These are phyloP conservation scores for Euphorbia celastroides DNA, from an alignment of 441 rosid species.

Conservation along the genomic window DNA sequence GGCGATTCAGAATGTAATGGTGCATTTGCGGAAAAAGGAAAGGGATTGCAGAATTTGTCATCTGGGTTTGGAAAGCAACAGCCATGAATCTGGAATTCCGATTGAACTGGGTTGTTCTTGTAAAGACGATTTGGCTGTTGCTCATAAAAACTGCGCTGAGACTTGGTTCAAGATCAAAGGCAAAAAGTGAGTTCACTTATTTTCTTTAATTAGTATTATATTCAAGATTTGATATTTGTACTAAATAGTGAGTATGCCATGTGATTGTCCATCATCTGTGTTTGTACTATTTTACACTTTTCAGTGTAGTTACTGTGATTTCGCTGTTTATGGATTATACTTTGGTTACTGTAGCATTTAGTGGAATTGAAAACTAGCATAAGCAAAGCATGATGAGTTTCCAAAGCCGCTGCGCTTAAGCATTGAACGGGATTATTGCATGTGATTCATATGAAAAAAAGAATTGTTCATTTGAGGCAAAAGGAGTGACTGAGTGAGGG, in stretches of 20 bases:
- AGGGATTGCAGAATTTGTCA: constrained; percentile 92
- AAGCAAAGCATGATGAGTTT: too few species aligned
- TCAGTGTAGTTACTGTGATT: constrained; percentile 7
- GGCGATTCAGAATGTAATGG: constrained; percentile 37
- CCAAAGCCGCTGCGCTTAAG: too few species aligned
- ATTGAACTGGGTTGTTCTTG: constrained; percentile 91
- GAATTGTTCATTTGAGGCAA: too few species aligned
- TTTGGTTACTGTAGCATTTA: not conserved
- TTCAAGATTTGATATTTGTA: not conserved
- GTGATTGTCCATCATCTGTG: not conserved
- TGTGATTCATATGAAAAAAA: too few species aligned
- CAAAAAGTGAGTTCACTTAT: constrained; percentile 50
- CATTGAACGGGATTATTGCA: too few species aligned
- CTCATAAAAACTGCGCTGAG: constrained; percentile 90
- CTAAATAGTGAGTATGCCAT: constrained; percentile 8
- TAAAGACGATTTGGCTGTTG: constrained; percentile 86
- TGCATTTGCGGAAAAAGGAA: constrained; percentile 46
- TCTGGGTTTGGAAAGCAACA: constrained; percentile 68
- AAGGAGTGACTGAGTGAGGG: not conserved
- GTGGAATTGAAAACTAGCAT: not conserved
- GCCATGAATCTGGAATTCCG: constrained; percentile 60
- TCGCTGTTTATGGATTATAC: not conserved
- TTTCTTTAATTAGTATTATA: not conserved
- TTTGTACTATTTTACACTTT: not conserved
- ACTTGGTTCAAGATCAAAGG: constrained; percentile 98